These are phyloP conservation scores for apple (Malus domestica) DNA, from an alignment of 306 rosid species.

Conservation along the genomic window ASM211411v1 NC_041792.1:20880907-20881406, in stretches of 20 bases:
- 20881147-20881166: conserved; percentile 23
- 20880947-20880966: conserved; percentile 36
- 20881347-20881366: conserved; percentile 24
- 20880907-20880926: not conserved
- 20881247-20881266: conserved; percentile 47
- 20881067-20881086: conserved; percentile 52
- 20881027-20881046: conserved; percentile 27
- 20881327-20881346: conserved; percentile 26
- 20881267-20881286: conserved; percentile 54
- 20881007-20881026: conserved; percentile 39
- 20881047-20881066: conserved; percentile 50
- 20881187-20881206: conserved; percentile 20
- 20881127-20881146: conserved; percentile 35
- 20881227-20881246: conserved; percentile 32
- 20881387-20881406: conserved; percentile 61
- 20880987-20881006: conserved; percentile 45
- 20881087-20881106: conserved; percentile 55
- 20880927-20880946: conserved; percentile 26
- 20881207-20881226: conserved; percentile 38
- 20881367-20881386: conserved; percentile 49
- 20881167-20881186: conserved; percentile 40
- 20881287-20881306: conserved; percentile 66
- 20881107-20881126: conserved; percentile 53
- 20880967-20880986: conserved; percentile 49
- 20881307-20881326: conserved; percentile 52